Conservation (phyloP, 2,329 filamentous ascomycete species). For the Colletotrichum lentis region DNA sequence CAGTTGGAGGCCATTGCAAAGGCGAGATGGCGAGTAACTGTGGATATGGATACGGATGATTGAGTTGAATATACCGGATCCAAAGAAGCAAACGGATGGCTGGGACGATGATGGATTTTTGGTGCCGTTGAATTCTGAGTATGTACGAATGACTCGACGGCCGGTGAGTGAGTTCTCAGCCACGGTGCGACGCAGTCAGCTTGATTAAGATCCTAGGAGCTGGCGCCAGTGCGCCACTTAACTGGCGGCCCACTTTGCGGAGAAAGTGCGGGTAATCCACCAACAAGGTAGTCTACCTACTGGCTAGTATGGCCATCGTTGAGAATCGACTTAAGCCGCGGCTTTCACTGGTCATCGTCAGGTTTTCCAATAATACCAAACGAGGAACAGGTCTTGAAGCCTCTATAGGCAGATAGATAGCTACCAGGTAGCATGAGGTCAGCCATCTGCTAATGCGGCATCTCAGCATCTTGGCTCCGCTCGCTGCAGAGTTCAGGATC, state of each 20-base stretch:
- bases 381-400: not conserved
- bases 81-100: not conserved
- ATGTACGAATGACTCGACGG: conserved; percentile 21
- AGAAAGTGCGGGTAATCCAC: conserved; percentile 33
- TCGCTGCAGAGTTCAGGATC: conserved; percentile 8
- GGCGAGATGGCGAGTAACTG: not conserved
- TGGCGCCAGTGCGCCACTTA: not conserved
- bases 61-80: not conserved
- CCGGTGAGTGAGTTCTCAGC: conserved; percentile 21
- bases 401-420: not conserved
- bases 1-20: conserved; percentile 30
- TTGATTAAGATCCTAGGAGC: not conserved
- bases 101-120: conserved; percentile 11
- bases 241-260: conserved; percentile 29
- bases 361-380: too few species aligned
- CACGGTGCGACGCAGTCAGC: conserved; percentile 32
- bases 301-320: not conserved
- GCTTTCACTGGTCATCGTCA: not conserved
- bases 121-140: conserved; percentile 8
- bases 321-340: not conserved
- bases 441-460: not conserved
- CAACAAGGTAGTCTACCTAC: not conserved
- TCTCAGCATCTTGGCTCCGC: not conserved
- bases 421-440: not conserved
- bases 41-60: not conserved